Evolutionary conservation across 108 stramenopile species (phyloP).

Genomic region (Cylindrotheca closterium): DNA sequence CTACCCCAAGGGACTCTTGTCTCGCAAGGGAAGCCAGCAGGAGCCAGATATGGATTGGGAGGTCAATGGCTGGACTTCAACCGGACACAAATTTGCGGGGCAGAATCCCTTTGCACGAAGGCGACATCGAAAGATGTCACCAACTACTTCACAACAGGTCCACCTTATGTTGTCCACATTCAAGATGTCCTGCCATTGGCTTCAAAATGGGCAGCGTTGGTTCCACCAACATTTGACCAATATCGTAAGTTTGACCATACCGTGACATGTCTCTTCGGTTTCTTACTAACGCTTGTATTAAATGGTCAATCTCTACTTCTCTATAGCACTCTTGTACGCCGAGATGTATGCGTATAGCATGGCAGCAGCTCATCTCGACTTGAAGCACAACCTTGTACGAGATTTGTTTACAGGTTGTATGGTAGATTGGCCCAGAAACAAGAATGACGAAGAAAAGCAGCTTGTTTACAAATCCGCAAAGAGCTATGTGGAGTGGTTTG

Average conservation of each 20-base stretch:
- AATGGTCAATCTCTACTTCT: slow-evolving; percentile 39
- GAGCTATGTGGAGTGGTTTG: background rate
- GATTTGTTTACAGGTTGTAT: slow-evolving; percentile 51
- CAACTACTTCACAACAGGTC: slow-evolving; percentile 37
- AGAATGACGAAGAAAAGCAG: slow-evolving; percentile 13
- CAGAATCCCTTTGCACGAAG: slow-evolving; percentile 27
- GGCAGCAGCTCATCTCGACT: slow-evolving; percentile 67
- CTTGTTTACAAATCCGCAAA: slow-evolving; percentile 29
- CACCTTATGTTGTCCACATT: slow-evolving; percentile 49
- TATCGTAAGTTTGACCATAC: slow-evolving; percentile 42
- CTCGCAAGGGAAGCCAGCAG: slow-evolving; percentile 40
- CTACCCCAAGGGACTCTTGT: slow-evolving; percentile 12
- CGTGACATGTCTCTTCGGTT: background rate
- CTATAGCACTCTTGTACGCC: slow-evolving; percentile 46
- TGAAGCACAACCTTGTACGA: slow-evolving; percentile 48
- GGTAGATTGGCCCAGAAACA: slow-evolving; percentile 40
- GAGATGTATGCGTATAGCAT: slow-evolving; percentile 89
- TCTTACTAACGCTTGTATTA: slow-evolving; percentile 42
- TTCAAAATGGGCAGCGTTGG: slow-evolving; percentile 37
- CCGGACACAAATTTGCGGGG: slow-evolving; percentile 41
- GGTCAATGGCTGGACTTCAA: slow-evolving; percentile 57
- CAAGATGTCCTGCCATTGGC: slow-evolving; percentile 44
- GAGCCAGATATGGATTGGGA: slow-evolving; percentile 48
- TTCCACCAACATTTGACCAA: slow-evolving; percentile 32
- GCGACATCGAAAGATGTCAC: slow-evolving; percentile 28